Evolutionary conservation across 1,284 basidiomycete genomes (phyloP).

Genomic region (Tylopilus sp.): DNA sequence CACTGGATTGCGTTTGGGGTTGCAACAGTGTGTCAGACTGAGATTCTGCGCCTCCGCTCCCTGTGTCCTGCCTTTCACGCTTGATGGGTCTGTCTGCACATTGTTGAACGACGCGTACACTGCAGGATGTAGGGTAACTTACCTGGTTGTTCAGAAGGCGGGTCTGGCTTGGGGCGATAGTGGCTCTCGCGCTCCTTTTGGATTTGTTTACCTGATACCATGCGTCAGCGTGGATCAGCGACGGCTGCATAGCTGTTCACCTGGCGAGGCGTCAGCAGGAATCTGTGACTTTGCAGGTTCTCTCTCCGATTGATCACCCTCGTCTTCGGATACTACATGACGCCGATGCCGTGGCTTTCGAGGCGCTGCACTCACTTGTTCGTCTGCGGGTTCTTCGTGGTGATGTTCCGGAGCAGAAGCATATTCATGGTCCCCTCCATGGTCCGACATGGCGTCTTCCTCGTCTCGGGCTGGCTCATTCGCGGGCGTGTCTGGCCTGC

Average conservation of each 20-base stretch:
- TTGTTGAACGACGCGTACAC: neutral
- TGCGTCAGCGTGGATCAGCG: neutral
- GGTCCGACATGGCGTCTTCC: constrained; percentile 1
- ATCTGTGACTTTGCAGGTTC: neutral
- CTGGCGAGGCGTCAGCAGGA: neutral
- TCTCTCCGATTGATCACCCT: constrained; percentile 3
- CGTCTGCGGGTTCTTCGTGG: constrained; percentile 2
- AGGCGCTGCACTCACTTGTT: neutral
- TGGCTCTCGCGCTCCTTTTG: constrained; percentile 3
- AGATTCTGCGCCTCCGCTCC: constrained; percentile 1
- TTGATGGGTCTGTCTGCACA: constrained; percentile 19
- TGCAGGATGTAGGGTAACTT: neutral
- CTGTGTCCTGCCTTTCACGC: constrained; percentile 14
- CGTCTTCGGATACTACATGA: constrained; percentile 12
- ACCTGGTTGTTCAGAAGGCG: constrained; percentile 4
- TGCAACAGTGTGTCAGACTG: constrained; percentile 2
- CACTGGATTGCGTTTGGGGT: constrained; percentile 4
- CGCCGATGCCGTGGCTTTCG: constrained; percentile 7
- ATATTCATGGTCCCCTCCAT: neutral
- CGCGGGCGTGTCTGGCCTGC: neutral
- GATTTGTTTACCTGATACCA: neutral
- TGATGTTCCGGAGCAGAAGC: neutral
- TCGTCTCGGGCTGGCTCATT: neutral
- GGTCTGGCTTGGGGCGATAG: neutral
- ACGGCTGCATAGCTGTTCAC: constrained; percentile 1